Evolutionary conservation across 768 basidiomycete species (phyloP).

Genomic region (Serendipita vermifera): DNA sequence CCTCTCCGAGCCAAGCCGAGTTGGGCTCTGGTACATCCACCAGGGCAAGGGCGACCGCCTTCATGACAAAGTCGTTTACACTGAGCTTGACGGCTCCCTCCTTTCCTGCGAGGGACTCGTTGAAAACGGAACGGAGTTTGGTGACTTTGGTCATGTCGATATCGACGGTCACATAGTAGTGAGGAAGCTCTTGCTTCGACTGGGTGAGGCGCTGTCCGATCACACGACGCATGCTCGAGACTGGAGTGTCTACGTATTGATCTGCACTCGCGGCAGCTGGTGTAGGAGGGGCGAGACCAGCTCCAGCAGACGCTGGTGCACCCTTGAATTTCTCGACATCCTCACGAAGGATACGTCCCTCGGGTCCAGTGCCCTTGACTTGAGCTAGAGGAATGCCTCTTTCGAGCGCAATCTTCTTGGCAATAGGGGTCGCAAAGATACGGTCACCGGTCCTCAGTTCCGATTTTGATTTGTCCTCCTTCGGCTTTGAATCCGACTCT

Average conservation of each 20-base stretch:
- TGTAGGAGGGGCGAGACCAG: constrained; percentile 32
- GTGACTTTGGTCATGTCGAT: constrained; percentile 92
- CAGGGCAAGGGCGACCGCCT: constrained; percentile 82
- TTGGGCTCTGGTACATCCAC: constrained; percentile 95
- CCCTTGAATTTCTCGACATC: constrained; percentile 84
- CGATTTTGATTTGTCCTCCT: constrained; percentile 28
- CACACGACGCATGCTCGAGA: constrained; percentile 87
- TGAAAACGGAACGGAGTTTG: constrained; percentile 93
- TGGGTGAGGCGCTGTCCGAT: constrained; percentile 85
- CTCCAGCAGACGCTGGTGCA: constrained; percentile 31
- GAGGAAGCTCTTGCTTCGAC: constrained; percentile 89
- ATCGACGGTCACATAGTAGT: constrained; percentile 92
- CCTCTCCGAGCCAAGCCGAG: constrained; percentile 93
- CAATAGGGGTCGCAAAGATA: constrained; percentile 90
- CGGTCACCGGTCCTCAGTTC: constrained; percentile 57
- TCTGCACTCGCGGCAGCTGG: constrained; percentile 25
- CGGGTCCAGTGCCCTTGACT: constrained; percentile 86
- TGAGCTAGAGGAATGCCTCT: constrained; percentile 80
- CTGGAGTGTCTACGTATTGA: constrained; percentile 81
- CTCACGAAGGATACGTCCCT: constrained; percentile 85
- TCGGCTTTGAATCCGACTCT: constrained; percentile 10
- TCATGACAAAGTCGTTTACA: constrained; percentile 97
- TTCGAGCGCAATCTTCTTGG: constrained; percentile 94
- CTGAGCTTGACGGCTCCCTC: constrained; percentile 67
- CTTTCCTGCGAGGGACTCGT: constrained; percentile 71